These are phyloP conservation scores for Gliomastix tumulicola DNA, from an alignment of 2,329 filamentous ascomycete genomes.

Conservation along the genomic window DNA sequence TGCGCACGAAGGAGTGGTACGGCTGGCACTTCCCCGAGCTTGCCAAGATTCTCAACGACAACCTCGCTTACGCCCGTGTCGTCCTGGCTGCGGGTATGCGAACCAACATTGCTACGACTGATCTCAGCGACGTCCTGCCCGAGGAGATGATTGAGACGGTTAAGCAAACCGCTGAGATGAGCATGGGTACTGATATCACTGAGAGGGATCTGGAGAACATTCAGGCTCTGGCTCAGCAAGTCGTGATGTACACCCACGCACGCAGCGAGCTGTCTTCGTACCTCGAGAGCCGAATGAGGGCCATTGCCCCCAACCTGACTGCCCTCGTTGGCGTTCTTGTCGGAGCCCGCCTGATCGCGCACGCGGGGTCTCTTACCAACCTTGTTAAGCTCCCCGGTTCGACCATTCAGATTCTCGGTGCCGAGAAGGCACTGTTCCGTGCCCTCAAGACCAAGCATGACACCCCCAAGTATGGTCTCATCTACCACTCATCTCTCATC, in stretches of 20 bases:
- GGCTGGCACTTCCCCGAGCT: slow-evolving; percentile 99
- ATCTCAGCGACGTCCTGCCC: slow-evolving; percentile 85
- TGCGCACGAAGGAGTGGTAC: slow-evolving; percentile 99
- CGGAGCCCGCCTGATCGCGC: slow-evolving; percentile 88
- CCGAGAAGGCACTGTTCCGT: slow-evolving; percentile 97
- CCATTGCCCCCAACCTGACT: slow-evolving; percentile 93
- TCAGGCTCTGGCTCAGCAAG: slow-evolving; percentile 83
- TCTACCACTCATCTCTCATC: slow-evolving; percentile 88
- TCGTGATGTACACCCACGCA: slow-evolving; percentile 87
- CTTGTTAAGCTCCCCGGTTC: slow-evolving; percentile 91
- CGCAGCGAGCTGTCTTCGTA: slow-evolving; percentile 83
- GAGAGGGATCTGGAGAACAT: slow-evolving; percentile 91
- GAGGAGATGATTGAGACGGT: slow-evolving; percentile 91
- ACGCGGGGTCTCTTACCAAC: slow-evolving; percentile 89
- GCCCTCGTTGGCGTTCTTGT: slow-evolving; percentile 89
- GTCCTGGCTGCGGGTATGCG: slow-evolving; percentile 88
- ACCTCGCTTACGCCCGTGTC: slow-evolving; percentile 85
- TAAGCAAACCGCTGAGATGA: slow-evolving; percentile 91
- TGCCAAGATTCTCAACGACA: slow-evolving; percentile 95
- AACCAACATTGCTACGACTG: slow-evolving; percentile 65
- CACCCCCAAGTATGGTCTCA: slow-evolving; percentile 95
- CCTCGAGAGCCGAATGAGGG: slow-evolving; percentile 88
- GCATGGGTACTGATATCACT: slow-evolving; percentile 97
- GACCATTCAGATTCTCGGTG: slow-evolving; percentile 96
- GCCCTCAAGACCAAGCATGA: slow-evolving; percentile 99